phyloP scores from a whole-genome alignment of 176 grass and related monocot genomes.

The Miscanthus lutarioriparius region DNA sequence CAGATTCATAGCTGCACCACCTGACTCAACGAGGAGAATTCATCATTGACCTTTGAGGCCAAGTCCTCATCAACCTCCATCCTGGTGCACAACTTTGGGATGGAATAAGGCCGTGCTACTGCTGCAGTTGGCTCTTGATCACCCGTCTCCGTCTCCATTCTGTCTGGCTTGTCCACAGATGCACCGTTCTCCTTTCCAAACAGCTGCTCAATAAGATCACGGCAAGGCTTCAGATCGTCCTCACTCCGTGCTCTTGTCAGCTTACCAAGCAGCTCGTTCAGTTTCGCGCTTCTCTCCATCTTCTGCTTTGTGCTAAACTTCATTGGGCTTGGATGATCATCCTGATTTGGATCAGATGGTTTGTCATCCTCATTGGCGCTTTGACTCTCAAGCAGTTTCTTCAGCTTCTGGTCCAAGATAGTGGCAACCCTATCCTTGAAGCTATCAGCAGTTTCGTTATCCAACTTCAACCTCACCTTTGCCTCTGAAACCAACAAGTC shows the following conservation, averaged over 20 bases:
- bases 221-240: conserved; percentile 71
- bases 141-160: background rate
- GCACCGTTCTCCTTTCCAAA: conserved; percentile 32
- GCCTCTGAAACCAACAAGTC: conserved; percentile 54
- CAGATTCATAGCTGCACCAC: conserved; percentile 56
- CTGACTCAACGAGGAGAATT: conserved; percentile 51
- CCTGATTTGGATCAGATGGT: conserved; percentile 32
- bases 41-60: conserved; percentile 27
- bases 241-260: conserved; percentile 54
- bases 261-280: conserved; percentile 63
- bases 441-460: conserved; percentile 43
- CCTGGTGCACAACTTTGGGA: conserved; percentile 38
- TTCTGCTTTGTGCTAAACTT: conserved; percentile 41
- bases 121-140: conserved; percentile 33
- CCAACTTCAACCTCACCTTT: conserved; percentile 70
- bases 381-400: conserved; percentile 44
- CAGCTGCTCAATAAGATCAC: conserved; percentile 36
- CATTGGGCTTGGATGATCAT: conserved; percentile 28
- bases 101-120: conserved; percentile 18
- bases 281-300: conserved; percentile 42
- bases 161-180: background rate
- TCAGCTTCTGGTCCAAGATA: conserved; percentile 70
- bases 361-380: conserved; percentile 30
- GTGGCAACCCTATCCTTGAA: conserved; percentile 58
- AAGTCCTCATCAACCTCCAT: conserved; percentile 47